phyloP scores from a whole-genome alignment of 164 flowering plant species.

The Annona cherimola region DNA sequence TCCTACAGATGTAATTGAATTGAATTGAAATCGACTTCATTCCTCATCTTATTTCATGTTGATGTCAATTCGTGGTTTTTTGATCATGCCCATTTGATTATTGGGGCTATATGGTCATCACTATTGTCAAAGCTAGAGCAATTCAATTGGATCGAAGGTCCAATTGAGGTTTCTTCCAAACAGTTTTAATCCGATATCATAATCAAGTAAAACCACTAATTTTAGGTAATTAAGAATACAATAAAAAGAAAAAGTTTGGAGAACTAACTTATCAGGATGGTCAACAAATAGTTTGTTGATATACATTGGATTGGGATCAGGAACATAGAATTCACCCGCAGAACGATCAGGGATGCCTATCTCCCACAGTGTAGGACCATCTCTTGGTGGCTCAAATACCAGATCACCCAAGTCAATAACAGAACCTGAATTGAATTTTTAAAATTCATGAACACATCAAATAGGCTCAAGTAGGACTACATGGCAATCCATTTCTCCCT shows the following conservation, averaged over 20 bases:
- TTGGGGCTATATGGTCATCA: neutral
- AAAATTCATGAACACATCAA: no score
- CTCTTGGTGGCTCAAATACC: conserved; percentile 69
- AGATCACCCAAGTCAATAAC: conserved; percentile 47
- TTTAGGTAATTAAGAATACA: neutral
- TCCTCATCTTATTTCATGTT: neutral
- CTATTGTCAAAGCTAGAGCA: neutral
- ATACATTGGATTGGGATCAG: conserved; percentile 66
- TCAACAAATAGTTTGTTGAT: conserved; percentile 59
- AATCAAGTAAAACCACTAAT: neutral
- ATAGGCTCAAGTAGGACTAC: no score
- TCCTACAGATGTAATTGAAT: neutral
- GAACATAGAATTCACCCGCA: conserved; percentile 70
- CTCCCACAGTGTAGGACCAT: conserved; percentile 90
- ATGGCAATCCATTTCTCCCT: no score
- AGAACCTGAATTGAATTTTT: conserved; percentile 37
- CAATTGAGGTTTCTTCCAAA: neutral
- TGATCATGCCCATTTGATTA: neutral
- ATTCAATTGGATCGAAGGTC: neutral
- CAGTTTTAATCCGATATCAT: neutral
- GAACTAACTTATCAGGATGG: conserved; percentile 59
- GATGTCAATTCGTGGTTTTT: neutral
- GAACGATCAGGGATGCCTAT: conserved; percentile 86
- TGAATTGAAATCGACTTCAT: neutral
- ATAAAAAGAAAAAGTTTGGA: neutral